Evolutionary conservation across 495 filamentous ascomycete genomes (phyloP).

Genomic region (Penicillium angulare): DNA sequence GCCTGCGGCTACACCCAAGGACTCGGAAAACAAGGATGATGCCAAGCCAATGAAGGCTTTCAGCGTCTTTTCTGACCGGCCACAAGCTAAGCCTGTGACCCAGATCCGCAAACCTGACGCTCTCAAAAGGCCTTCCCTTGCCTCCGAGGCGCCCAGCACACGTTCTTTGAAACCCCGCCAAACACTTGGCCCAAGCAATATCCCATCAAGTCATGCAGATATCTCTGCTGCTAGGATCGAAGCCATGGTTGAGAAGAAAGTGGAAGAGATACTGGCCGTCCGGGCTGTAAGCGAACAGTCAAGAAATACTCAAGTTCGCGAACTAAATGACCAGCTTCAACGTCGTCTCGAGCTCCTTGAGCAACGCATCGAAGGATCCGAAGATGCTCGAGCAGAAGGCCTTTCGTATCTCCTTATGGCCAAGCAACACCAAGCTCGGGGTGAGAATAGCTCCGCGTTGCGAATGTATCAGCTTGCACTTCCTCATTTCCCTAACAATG

Average conservation of each 20-base stretch:
- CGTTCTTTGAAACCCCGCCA: constrained; percentile 33
- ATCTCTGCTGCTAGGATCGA: constrained; percentile 80
- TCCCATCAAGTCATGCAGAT: constrained; percentile 29
- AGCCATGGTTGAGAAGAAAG: constrained; percentile 86
- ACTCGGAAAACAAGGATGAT: constrained; percentile 53
- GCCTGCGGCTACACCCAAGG: constrained; percentile 43
- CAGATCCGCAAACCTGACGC: constrained; percentile 41
- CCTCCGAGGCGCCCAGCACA: constrained; percentile 28
- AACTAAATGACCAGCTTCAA: constrained; percentile 74
- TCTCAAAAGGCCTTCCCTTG: constrained; percentile 38
- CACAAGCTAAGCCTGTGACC: constrained; percentile 41
- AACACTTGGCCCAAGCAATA: constrained; percentile 27
- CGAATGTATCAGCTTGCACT: constrained; percentile 84
- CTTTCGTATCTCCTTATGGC: constrained; percentile 84
- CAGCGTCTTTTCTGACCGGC: constrained; percentile 74
- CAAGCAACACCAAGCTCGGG: constrained; percentile 81
- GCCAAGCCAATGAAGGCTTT: constrained; percentile 76
- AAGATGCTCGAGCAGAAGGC: constrained; percentile 75
- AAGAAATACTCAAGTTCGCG: constrained; percentile 47
- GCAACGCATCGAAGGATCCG: constrained; percentile 71
- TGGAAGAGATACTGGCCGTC: constrained; percentile 81
- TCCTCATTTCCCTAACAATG: constrained; percentile 82
- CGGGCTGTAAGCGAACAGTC: constrained; percentile 53
- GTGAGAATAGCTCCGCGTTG: constrained; percentile 74
- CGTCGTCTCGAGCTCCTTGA: constrained; percentile 80